phyloP scores from a whole-genome alignment of 179 eudicot species.

The Carnegiea gigantea region DNA sequence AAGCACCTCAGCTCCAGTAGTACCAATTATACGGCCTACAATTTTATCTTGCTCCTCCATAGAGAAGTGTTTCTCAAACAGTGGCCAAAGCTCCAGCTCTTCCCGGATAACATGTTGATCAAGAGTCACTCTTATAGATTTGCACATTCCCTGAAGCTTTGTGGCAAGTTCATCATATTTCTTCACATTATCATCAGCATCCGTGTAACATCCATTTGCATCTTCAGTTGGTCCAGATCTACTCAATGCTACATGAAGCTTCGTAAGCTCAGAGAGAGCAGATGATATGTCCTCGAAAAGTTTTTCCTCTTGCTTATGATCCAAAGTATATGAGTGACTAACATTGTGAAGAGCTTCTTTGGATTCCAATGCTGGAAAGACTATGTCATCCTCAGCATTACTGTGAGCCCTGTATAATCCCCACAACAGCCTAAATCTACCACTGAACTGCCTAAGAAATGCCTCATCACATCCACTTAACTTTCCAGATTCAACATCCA shows the following conservation, averaged over 20 bases:
- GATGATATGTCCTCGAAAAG: slow-evolving; percentile 87
- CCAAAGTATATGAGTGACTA: slow-evolving; percentile 90
- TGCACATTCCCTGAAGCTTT: slow-evolving; percentile 95
- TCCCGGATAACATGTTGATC: slow-evolving; percentile 93
- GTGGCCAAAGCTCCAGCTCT: slow-evolving; percentile 96
- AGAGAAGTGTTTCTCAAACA: slow-evolving; percentile 87
- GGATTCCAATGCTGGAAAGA: slow-evolving; percentile 89
- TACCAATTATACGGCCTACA: slow-evolving; percentile 95
- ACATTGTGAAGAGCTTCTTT: slow-evolving; percentile 93
- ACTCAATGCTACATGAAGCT: slow-evolving; percentile 49
- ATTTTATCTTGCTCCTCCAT: slow-evolving; percentile 93
- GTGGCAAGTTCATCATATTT: slow-evolving; percentile 82
- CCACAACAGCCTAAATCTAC: slow-evolving; percentile 85
- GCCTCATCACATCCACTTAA: slow-evolving; percentile 63
- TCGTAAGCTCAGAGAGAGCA: slow-evolving; percentile 63
- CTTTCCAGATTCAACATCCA: slow-evolving; percentile 91
- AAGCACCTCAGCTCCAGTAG: slow-evolving; percentile 98
- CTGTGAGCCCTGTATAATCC: slow-evolving; percentile 96
- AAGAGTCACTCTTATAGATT: slow-evolving; percentile 86
- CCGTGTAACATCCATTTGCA: slow-evolving; percentile 28
- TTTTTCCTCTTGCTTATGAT: slow-evolving; percentile 91
- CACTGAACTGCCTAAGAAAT: slow-evolving; percentile 74
- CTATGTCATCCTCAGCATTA: slow-evolving; percentile 96
- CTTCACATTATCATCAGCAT: slow-evolving; percentile 39
- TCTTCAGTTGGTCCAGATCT: slow-evolving; percentile 27